These are phyloP conservation scores for Penicillium sumatraense DNA, from an alignment of 2,329 filamentous ascomycete species.

Conservation along the genomic window DNA sequence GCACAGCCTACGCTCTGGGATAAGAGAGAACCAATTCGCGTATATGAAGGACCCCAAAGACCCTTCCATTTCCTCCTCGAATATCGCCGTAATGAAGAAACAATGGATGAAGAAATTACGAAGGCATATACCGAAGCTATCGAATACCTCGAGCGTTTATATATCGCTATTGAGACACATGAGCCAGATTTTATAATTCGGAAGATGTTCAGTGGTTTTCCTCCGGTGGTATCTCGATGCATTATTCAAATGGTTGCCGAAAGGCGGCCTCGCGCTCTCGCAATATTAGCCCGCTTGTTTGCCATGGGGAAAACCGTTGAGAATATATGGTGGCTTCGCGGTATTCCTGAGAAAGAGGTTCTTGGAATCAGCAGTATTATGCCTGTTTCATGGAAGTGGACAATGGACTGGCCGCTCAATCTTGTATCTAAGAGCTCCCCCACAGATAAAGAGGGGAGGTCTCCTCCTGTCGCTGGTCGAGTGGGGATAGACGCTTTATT, in stretches of 20 bases:
- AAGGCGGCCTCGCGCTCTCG: conserved; percentile 36
- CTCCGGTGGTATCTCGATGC: conserved; percentile 33
- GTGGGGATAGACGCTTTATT: conserved; percentile 5
- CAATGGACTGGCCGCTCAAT: conserved; percentile 26
- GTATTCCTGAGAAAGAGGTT: conserved; percentile 27
- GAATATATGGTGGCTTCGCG: conserved; percentile 27
- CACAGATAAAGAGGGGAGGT: background rate
- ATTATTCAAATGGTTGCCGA: conserved; percentile 38
- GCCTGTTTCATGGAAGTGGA: conserved; percentile 27
- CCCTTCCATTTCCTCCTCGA: conserved; percentile 20
- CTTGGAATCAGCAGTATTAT: conserved; percentile 27
- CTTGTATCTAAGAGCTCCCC: conserved; percentile 2
- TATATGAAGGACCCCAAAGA: conserved; percentile 2
- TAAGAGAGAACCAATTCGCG: background rate
- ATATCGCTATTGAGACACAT: conserved; percentile 6
- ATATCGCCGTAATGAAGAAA: conserved; percentile 15
- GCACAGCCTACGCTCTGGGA: conserved; percentile 16
- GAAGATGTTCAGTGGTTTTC: conserved; percentile 34
- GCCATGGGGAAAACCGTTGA: conserved; percentile 22
- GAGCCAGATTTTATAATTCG: conserved; percentile 13
- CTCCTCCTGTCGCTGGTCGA: background rate
- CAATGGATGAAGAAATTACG: conserved; percentile 4
- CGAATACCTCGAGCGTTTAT: conserved; percentile 17
- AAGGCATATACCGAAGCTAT: conserved; percentile 12
- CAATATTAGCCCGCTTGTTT: conserved; percentile 40